A percentile compares a stretch with the other conserved stretches of the same genome.
phyloP scores from a whole-genome alignment of 306 rosid species.

The Dicorynia guianensis region DNA sequence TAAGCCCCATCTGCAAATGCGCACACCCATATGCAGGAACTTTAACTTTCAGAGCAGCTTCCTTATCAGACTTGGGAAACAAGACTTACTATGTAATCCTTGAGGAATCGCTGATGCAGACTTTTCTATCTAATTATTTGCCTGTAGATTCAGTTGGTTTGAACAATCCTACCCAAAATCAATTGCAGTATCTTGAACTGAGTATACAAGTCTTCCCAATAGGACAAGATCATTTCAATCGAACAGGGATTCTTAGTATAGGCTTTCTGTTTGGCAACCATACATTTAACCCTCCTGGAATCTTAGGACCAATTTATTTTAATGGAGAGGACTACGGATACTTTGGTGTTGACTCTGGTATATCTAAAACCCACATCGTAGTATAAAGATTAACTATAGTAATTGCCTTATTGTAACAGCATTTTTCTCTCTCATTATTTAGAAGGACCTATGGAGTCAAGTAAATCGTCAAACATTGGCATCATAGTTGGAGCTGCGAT shows the following conservation, averaged over 20 bases:
- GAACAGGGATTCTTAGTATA: constrained; percentile 47
- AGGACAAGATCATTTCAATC: constrained; percentile 51
- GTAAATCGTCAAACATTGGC: constrained; percentile 30
- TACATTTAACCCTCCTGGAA: constrained; percentile 46
- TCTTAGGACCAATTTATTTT: constrained; percentile 66
- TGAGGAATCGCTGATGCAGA: constrained; percentile 26
- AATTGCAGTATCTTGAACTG: constrained; percentile 46
- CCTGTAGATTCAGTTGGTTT: constrained; percentile 62
- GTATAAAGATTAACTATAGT: constrained; percentile 16
- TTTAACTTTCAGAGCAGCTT: constrained; percentile 62
- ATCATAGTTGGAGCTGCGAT: constrained; percentile 54
- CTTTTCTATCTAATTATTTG: constrained; percentile 20
- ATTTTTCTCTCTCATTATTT: not conserved
- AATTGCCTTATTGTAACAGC: constrained; percentile 19
- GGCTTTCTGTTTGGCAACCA: constrained; percentile 63
- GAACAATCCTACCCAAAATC: constrained; percentile 39
- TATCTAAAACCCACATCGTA: constrained; percentile 5
- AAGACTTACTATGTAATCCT: constrained; percentile 37
- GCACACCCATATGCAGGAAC: constrained; percentile 70
- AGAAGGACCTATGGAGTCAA: constrained; percentile 20
- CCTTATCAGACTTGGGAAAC: constrained; percentile 59
- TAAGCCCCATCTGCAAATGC: constrained; percentile 79
- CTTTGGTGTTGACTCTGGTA: constrained; percentile 45
- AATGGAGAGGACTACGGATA: constrained; percentile 15
- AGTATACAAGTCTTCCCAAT: constrained; percentile 60